A percentile compares a stretch with the other conserved stretches of the same genome.
These are phyloP conservation scores for Exophiala viscosa DNA, from an alignment of 2,329 filamentous ascomycete genomes.

Conservation along the genomic window DNA sequence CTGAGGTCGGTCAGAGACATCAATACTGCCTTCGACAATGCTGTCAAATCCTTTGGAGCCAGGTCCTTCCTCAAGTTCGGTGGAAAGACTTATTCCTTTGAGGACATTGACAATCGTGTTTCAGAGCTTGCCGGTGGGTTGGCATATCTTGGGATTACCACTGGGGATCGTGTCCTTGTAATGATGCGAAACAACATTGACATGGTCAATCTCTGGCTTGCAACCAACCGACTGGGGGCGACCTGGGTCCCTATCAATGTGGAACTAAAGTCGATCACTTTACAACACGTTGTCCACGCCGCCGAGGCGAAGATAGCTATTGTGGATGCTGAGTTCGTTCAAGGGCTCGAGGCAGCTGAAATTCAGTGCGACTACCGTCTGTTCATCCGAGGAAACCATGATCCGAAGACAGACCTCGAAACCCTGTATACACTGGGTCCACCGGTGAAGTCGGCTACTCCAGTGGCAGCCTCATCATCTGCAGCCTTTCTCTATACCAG, in stretches of 20 bases:
- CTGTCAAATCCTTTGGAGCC: slow-evolving; percentile 1
- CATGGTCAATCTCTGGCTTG: slow-evolving; percentile 14
- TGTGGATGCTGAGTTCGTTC: slow-evolving; percentile 9
- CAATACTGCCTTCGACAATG: slow-evolving; percentile 5
- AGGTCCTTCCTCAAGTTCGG: slow-evolving; percentile 6
- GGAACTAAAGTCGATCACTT: slow-evolving; percentile 13
- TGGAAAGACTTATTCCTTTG: slow-evolving; percentile 2
- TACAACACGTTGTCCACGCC: slow-evolving; percentile 7
- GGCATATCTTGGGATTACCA: slow-evolving; percentile 1
- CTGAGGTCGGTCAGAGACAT: slow-evolving; percentile 4
- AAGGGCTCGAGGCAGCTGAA: slow-evolving; percentile 1
- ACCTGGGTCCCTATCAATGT: slow-evolving; percentile 18
- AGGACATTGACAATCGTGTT: neutral
- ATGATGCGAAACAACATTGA: slow-evolving; percentile 19
- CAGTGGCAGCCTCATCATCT: slow-evolving; percentile 4
- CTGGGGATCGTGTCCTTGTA: slow-evolving; percentile 8
- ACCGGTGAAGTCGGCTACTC: neutral
- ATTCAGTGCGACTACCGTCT: no score
- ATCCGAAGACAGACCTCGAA: no score
- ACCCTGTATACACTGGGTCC: neutral
- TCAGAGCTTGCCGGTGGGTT: slow-evolving; percentile 10
- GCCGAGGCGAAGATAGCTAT: slow-evolving; percentile 7
- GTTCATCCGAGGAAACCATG: neutral
- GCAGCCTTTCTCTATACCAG: slow-evolving; percentile 16
- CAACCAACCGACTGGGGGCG: slow-evolving; percentile 15